Base-by-base conservation (phyloP, 2,329 filamentous ascomycete species). In the Arachnomyces sp. region DNA sequence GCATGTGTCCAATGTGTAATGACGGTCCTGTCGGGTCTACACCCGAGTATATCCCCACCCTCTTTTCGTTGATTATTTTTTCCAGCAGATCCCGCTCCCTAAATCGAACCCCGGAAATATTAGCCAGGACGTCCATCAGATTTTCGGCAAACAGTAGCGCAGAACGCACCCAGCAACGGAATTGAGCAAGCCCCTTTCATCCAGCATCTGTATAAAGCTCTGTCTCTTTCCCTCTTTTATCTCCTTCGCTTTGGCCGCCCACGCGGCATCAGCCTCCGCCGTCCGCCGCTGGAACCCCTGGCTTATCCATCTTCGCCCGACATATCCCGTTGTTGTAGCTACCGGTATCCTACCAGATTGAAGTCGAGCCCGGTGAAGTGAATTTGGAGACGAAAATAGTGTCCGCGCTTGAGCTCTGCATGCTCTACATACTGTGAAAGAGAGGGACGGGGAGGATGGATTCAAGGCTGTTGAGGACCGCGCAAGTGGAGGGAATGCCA, bases 21-120 rank as follows among this genome's bases (percentile, higher is more conserved):
- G 68, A 71, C 2, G 67, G 64, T 8, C 65, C 69, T 3, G 69
- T 72, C 30, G 69, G 69, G 43, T 72, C 69, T 15, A 72, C 57
- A 42, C 69, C 69, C 17, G 60, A 64, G 45, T 72, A 72, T 17
- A 68, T 55, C 9, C 69, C 69, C 13, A 63, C 56, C 43, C 68
- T 54, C 44, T 67, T 68, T 41, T 68, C 55, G 4, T 61, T 68
- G 34, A 72, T 60, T 7, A 72, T 39, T 28, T 54, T 54, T 39
- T 71, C 58, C 32, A 71, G 48, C 14, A 64, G 51, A 28, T 69
- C 60, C 32, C 64, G 60, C 39, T 66, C 60, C 15, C 67, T 68
- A 39, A 25, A 36, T n/a, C n/a, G 20, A 30, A 33, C 7, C 2
- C 31, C 20, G 15, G 37, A 20, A 14, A 31, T 17, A 36, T 49